Base-by-base conservation (phyloP, 345 rosid genomes). In the Linum tenue region DNA sequence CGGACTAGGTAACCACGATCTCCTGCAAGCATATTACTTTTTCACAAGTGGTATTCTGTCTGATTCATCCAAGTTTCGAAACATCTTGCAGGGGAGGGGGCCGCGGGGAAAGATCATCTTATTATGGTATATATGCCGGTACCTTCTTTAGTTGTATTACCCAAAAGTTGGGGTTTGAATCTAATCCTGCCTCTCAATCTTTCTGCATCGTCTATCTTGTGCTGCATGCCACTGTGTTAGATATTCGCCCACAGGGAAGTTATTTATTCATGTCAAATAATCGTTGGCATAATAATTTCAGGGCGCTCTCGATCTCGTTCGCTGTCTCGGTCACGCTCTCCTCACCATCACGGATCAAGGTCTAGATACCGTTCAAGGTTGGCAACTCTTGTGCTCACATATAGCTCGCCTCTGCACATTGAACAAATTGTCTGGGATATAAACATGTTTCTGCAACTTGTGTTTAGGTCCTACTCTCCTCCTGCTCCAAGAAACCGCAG, bases 281-380 rank as follows among this genome's bases (percentile, higher is more conserved):
- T 8, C 7, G 3, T 2, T 10, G 15, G 59, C 12, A 57, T 22
- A n/a, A n/a, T n/a, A 10, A 37, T 63, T 50, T 62, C 81, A 92
- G 98, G 96, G 59, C 94, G 77, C 67, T 88, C 97, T 56, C 87
- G 82, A 1, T 90, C 98, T 12, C 95, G 85, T 7, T 92, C 96
- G 31, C 37, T 79, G n/a, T 92, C 97, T 39, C 80, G 84, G 59
- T 82, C 88, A 15, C 86, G 81, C 60, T 92, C 97, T 56, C 94
- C 97, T 4, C 88, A 67, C 71, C 82, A 75, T 67, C 67, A 82
- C 0, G 81, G 84, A 67, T 90, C 99, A 60, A 85, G 95, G 70
- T 72, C 82, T 62, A 82, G 96, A 62, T 83, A 84, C 58, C 91
- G 85, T 66, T 90, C 99, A 9, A 90, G 97, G 99, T 94, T 76